Evolutionary conservation across 2,329 filamentous ascomycete genomes (phyloP).

Genomic region (Ambrosiella cleistominuta): DNA sequence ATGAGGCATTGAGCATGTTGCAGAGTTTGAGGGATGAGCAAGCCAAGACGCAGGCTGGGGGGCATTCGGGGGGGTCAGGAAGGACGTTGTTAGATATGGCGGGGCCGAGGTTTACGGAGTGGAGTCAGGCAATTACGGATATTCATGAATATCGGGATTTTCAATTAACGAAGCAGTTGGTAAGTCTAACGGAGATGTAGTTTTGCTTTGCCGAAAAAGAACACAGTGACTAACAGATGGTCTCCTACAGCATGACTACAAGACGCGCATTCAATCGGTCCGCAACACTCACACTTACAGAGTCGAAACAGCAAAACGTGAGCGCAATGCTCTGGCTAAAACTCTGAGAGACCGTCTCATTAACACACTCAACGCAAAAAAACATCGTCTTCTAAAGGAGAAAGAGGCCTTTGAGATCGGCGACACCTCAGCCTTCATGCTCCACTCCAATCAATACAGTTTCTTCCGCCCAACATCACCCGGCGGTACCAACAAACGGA

Average conservation of each 20-base stretch:
- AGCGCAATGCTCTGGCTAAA: conserved; percentile 39
- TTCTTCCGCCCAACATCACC: conserved; percentile 47
- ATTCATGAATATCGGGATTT: conserved; percentile 75
- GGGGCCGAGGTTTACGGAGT: conserved; percentile 70
- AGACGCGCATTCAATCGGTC: conserved; percentile 42
- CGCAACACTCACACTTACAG: conserved; percentile 43
- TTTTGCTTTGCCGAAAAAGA: neutral
- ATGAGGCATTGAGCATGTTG: conserved; percentile 55
- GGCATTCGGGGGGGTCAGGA: conserved; percentile 22
- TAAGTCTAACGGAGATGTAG: conserved; percentile 27
- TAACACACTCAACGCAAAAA: conserved; percentile 47
- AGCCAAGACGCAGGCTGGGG: conserved; percentile 27
- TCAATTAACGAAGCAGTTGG: conserved; percentile 63
- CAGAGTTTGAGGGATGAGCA: conserved; percentile 41
- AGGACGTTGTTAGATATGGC: conserved; percentile 53
- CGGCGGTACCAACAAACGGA: conserved; percentile 46
- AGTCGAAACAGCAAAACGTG: conserved; percentile 42
- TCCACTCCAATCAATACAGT: conserved; percentile 52
- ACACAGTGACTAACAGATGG: neutral
- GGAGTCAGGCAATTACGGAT: conserved; percentile 73
- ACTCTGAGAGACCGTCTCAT: conserved; percentile 51
- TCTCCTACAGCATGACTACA: conserved; percentile 38
- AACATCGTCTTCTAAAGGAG: conserved; percentile 44
- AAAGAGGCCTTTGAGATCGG: conserved; percentile 52
- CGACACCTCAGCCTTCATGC: conserved; percentile 45